phyloP scores from a whole-genome alignment of 2,329 filamentous ascomycete genomes.

The Pseudogymnoascus destructans region DNA sequence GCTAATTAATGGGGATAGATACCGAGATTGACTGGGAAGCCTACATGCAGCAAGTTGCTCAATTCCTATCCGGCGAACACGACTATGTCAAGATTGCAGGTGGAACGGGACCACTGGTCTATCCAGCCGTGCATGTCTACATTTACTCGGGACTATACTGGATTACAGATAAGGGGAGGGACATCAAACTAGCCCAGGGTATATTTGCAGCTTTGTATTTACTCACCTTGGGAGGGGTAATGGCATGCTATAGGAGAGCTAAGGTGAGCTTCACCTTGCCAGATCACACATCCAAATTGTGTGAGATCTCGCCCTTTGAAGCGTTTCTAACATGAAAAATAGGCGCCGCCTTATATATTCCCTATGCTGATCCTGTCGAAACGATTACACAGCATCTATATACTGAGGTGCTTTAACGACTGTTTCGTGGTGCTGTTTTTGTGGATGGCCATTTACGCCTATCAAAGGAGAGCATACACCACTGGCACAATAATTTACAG shows the following conservation, averaged over 20 bases:
- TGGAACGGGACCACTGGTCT: constrained; percentile 84
- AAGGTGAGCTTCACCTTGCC: constrained; percentile 36
- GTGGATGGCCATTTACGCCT: constrained; percentile 66
- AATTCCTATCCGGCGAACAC: constrained; percentile 71
- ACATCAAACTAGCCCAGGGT: constrained; percentile 71
- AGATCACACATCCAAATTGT: not conserved
- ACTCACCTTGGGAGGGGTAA: constrained; percentile 58
- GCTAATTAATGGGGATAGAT: constrained; percentile 37
- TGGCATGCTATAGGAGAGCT: constrained; percentile 67
- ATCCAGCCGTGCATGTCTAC: constrained; percentile 88
- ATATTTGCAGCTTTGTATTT: constrained; percentile 76
- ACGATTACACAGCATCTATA: constrained; percentile 81
- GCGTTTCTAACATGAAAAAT: constrained; percentile 3
- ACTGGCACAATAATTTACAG: constrained; percentile 61
- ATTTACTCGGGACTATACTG: constrained; percentile 70
- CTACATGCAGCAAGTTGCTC: constrained; percentile 86
- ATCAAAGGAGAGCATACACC: constrained; percentile 64
- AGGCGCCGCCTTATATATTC: constrained; percentile 79
- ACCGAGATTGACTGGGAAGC: constrained; percentile 97
- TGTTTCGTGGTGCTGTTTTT: constrained; percentile 76
- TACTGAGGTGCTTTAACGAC: constrained; percentile 92
- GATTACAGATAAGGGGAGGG: constrained; percentile 59
- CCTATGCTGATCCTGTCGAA: constrained; percentile 81
- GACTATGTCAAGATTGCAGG: constrained; percentile 80
- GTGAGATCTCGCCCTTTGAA: constrained; percentile 4